Percentiles rank a stretch among this genome's conserved stretches.
These are phyloP conservation scores for Durotheca rogersii DNA, from an alignment of 495 filamentous ascomycete genomes.

Conservation along the genomic window DNA sequence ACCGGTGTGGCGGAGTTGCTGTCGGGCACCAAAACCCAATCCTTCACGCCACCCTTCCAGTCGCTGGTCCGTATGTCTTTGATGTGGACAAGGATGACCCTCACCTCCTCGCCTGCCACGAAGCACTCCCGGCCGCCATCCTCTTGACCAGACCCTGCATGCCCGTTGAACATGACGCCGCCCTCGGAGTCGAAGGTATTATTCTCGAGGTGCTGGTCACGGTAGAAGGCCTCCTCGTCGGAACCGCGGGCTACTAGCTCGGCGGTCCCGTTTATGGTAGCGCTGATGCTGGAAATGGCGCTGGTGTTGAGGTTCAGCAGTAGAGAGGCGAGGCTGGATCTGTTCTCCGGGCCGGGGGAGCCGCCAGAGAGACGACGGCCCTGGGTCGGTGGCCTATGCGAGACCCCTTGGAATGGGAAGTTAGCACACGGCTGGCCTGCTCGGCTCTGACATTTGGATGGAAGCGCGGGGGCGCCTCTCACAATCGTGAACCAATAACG, in stretches of 20 bases:
- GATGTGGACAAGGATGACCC: conserved; percentile 73
- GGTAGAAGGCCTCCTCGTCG: conserved; percentile 80
- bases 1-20: conserved; percentile 10
- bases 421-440: neutral
- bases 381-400: conserved; percentile 82
- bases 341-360: conserved; percentile 61
- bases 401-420: conserved; percentile 58
- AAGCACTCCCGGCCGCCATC: conserved; percentile 59
- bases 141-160: conserved; percentile 35
- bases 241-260: conserved; percentile 67
- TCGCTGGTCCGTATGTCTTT: conserved; percentile 75
- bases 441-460: neutral
- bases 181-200: conserved; percentile 72
- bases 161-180: conserved; percentile 38
- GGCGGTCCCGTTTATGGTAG: conserved; percentile 86
- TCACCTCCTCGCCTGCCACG: conserved; percentile 67
- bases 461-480: conserved; percentile 2
- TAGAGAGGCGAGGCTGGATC: conserved; percentile 73
- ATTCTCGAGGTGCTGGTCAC: conserved; percentile 80
- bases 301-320: conserved; percentile 88
- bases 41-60: conserved; percentile 76
- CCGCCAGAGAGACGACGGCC: conserved; percentile 58
- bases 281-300: conserved; percentile 83
- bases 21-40: conserved; percentile 65
- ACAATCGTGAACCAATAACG: conserved; percentile 95